Base-by-base conservation (phyloP, 2,329 filamentous ascomycete species). In the Colletotrichum theobromicola region DNA sequence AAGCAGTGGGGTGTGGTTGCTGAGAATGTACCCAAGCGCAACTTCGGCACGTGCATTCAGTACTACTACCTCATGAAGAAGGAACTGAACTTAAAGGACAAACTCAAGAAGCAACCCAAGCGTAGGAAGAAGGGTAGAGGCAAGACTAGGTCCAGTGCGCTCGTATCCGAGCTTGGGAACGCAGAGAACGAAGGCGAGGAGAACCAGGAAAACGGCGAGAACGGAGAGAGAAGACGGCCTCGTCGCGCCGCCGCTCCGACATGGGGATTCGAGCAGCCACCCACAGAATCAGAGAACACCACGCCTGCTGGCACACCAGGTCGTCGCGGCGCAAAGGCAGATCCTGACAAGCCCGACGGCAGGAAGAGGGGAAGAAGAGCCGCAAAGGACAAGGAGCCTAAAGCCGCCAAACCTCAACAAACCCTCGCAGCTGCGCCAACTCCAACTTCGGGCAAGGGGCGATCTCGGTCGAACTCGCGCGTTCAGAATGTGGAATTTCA, bases 11-110 rank as follows among this genome's bases (percentile, higher is more conserved):
- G 94, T 71, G 92, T 91, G 78, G 92, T 97, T 72, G 93, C 94
- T 7, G 91, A 93, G 73, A 88, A 88, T 28, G 85, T 96, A 7
- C 89, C 90, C 1, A 88, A 89, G 34, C 91, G 94, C 28, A 92
- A 94, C 79, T 95, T 95, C 83, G 93, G 93, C 77, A 91, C 94
- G 61, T 95, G 93, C 82, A 97, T 97, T 78, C 93, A 95, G 80
- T 95, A 96, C 82, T 97, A 97, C 83, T 97, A 97, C 82, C 88
- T 94, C 76, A 94, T 93, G 81, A 97, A 92, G 84, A 93, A 93
- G 84, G 89, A 92, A 61, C 90, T 92, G 55, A 93, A 94, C 76
- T 92, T 96, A 75, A 95, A 96, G 81, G 93, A 94, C 80, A 94
- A 94, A 83, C 87, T 93, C 34, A 93, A 91, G 82, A 91, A 88